These are phyloP conservation scores for Cubamyces sp. DNA, from an alignment of 768 basidiomycete species.

Conservation along the genomic window DNA sequence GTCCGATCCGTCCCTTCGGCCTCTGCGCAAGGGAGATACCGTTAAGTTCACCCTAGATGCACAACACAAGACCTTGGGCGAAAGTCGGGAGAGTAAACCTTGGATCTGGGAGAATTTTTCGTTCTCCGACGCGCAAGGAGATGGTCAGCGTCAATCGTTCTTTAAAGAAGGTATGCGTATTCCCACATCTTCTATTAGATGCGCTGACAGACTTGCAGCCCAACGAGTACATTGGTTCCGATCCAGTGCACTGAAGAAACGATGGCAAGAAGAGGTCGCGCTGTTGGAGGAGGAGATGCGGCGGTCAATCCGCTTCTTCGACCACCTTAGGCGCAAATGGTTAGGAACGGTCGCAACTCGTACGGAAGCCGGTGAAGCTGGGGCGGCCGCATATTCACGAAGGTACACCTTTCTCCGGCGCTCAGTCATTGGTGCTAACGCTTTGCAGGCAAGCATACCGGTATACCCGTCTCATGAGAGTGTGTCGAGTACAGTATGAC, in stretches of 20 bases:
- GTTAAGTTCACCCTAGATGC: background rate
- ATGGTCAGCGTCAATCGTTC: background rate
- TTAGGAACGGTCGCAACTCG: no score
- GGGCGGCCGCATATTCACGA: no score
- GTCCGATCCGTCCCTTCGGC: background rate
- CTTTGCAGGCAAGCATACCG: no score
- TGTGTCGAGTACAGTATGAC: no score
- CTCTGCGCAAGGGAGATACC: background rate
- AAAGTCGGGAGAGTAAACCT: background rate
- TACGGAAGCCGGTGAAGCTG: no score
- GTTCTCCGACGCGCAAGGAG: background rate
- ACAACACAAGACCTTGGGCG: background rate
- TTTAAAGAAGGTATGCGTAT: background rate
- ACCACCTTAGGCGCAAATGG: background rate
- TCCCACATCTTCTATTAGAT: background rate
- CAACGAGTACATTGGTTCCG: slow-evolving; percentile 12
- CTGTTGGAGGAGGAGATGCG: slow-evolving; percentile 13
- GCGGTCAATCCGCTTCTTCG: slow-evolving; percentile 9
- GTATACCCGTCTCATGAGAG: no score
- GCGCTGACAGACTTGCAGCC: background rate
- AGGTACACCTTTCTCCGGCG: no score
- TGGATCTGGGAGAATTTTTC: slow-evolving; percentile 8
- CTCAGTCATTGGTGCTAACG: no score
- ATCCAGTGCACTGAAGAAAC: background rate
- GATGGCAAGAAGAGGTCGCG: slow-evolving; percentile 6